Conservation (phyloP, 306 rosid genomes). For the Vigna radiata region DNA sequence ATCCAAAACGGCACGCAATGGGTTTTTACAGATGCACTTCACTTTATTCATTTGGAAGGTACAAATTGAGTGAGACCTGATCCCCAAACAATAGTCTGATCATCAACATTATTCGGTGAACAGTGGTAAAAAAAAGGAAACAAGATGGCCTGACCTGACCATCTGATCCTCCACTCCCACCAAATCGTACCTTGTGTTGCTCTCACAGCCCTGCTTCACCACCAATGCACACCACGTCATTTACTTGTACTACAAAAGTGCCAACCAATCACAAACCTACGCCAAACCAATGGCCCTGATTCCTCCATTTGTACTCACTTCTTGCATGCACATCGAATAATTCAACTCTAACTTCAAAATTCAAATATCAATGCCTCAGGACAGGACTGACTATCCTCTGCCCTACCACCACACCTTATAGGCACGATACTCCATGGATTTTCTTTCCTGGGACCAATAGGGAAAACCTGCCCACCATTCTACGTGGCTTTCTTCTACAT, state of each 20-base stretch:
- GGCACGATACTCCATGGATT: background rate
- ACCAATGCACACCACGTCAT: slow-evolving; percentile 2
- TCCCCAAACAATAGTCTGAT: background rate
- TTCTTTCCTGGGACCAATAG: background rate
- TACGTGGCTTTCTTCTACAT: slow-evolving; percentile 44
- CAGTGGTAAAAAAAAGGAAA: background rate
- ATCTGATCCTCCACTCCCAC: slow-evolving; percentile 11
- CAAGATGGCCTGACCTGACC: background rate
- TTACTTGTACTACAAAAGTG: background rate
- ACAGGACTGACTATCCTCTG: too few species aligned
- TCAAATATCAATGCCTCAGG: slow-evolving; percentile 12
- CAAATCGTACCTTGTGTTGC: slow-evolving; percentile 6
- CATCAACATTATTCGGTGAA: background rate
- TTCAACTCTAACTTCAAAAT: slow-evolving; percentile 27
- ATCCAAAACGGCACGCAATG: background rate
- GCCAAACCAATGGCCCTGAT: background rate
- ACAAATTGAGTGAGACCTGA: background rate
- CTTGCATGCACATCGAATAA: slow-evolving; percentile 26
- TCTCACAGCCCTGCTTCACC: background rate
- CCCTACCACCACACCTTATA: background rate
- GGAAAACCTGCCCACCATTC: background rate
- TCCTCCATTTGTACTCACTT: slow-evolving; percentile 40
- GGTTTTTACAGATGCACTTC: background rate
- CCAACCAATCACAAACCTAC: slow-evolving; percentile 6
- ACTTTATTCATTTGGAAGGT: too few species aligned